Evolutionary conservation across 108 stramenopile species (phyloP).

Genomic region (Halocafeteria seosinensis): DNA sequence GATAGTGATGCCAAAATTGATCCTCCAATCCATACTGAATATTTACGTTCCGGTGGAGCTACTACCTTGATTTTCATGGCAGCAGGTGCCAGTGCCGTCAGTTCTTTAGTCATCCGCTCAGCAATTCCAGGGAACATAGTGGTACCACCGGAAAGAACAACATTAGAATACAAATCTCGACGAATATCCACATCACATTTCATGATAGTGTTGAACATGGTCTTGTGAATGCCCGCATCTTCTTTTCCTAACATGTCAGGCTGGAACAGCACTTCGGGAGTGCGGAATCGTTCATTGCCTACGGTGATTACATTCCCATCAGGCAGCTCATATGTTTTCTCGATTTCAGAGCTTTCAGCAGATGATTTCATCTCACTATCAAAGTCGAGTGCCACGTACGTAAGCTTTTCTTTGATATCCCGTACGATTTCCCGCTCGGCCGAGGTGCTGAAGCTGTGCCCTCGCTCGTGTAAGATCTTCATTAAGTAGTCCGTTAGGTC

Average conservation of each 20-base stretch:
- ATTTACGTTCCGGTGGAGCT: constrained; percentile 18
- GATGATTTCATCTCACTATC: constrained; percentile 44
- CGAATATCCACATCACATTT: constrained; percentile 99
- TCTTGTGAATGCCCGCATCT: constrained; percentile 86
- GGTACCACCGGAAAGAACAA: constrained; percentile 45
- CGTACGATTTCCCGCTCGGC: constrained; percentile 47
- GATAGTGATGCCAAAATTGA: constrained; percentile 87
- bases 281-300: constrained; percentile 43
- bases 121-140: constrained; percentile 90
- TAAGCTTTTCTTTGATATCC: constrained; percentile 52
- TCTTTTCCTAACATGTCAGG: constrained; percentile 82
- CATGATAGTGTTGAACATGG: constrained; percentile 97
- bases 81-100: constrained; percentile 43
- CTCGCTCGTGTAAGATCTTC: constrained; percentile 49
- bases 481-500: constrained; percentile 46
- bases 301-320: constrained; percentile 43
- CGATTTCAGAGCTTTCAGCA: constrained; percentile 38
- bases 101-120: constrained; percentile 98
- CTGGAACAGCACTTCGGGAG: constrained; percentile 52
- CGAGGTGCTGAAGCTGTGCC: constrained; percentile 44
- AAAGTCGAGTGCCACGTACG: constrained; percentile 47
- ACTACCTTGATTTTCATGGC: constrained; percentile 48
- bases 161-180: constrained; percentile 53
- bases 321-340: constrained; percentile 46
- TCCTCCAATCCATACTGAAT: constrained; percentile 68